Evolutionary conservation across 1,284 basidiomycete species (phyloP), one percentile per base, ranked within the genome.

Genomic region (Ustanciosporium gigantosporum): DNA sequence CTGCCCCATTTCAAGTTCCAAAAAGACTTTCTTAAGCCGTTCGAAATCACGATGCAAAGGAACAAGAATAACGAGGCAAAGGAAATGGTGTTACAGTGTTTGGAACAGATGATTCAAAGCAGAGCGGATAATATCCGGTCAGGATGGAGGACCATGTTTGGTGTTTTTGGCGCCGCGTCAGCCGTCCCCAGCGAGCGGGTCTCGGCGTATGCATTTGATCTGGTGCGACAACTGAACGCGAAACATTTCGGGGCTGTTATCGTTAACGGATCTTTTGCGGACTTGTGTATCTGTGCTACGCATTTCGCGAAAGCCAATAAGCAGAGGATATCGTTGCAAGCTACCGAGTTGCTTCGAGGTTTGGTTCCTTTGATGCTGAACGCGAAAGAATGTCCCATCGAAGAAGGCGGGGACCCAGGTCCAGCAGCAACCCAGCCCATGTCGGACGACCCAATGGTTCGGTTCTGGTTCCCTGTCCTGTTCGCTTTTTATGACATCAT

Each of bases 231-330:
- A 59, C 80, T 99, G 31, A 94, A 96, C 81, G 85, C 85, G 68
- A 88, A 94, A 45, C 90, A 96, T 79, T 95, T 99, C 79, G 76
- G 84, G n/a, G 85, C 87, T 15, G 89, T 99, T 50, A 88, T 98
- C 38, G 87, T 86, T 40, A 86, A 94, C 77, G 94, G 94, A 25
- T 87, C 93, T 5, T 97, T 98, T 76, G 90, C 92, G 41, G 95
- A 98, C 79, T 79, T 99, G 46, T 94, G 90, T 9, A 90, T 93
- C 31, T 98, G 96, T 81, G 88, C 98, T 55, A 97, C 95, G 25
- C 94, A 97, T 79, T 99, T 99, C 80, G 95, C 91, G 83, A 97
- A 98, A 84, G 90, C 93, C 62, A 91, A 87, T 84, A 97, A 92
- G 80, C 95, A 99, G 80, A 96, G 96, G 79, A 92, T 98, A 81